These are phyloP conservation scores for Ogataea naganishii DNA, from an alignment of 805 yeast species.

Conservation along the genomic window DNA sequence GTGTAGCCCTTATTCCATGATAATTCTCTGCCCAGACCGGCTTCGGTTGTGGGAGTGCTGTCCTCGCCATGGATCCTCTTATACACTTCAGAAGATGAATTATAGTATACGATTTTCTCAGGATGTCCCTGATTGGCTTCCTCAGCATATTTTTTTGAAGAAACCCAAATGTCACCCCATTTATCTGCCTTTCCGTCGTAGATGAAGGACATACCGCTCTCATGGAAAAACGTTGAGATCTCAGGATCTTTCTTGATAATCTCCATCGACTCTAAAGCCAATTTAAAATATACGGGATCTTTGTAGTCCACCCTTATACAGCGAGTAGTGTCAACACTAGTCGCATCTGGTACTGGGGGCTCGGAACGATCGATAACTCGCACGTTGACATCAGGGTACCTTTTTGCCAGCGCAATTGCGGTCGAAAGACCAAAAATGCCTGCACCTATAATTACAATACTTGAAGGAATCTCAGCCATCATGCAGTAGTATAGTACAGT, in stretches of 20 bases:
- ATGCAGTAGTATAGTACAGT: no score
- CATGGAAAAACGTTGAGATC: slow-evolving; percentile 14
- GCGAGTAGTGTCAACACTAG: slow-evolving; percentile 18
- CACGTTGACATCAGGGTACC: slow-evolving; percentile 11
- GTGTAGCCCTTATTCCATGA: slow-evolving; percentile 17
- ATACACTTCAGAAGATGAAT: slow-evolving; percentile 1
- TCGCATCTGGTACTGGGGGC: slow-evolving; percentile 19
- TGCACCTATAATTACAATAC: slow-evolving; percentile 32
- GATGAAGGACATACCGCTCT: slow-evolving; percentile 15
- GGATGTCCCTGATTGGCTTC: slow-evolving; percentile 7
- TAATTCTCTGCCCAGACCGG: slow-evolving; percentile 3
- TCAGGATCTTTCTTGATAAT: slow-evolving; percentile 13
- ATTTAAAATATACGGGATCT: slow-evolving; percentile 10
- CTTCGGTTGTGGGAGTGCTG: neutral
- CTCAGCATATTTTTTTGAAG: slow-evolving; percentile 10
- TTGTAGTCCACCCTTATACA: slow-evolving; percentile 17
- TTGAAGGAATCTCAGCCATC: no score
- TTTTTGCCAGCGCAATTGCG: slow-evolving; percentile 20
- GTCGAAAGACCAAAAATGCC: slow-evolving; percentile 45
- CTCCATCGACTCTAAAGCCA: slow-evolving; percentile 14
- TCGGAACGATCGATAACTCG: slow-evolving; percentile 17
- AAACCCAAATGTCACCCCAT: slow-evolving; percentile 14
- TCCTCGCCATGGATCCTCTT: slow-evolving; percentile 6
- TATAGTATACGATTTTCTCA: slow-evolving; percentile 6
- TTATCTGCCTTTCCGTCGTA: slow-evolving; percentile 16